Evolutionary conservation across 2,329 filamentous ascomycete genomes (phyloP), one percentile per base, ranked within the genome.

Genomic region (Colletotrichum falcatum): DNA sequence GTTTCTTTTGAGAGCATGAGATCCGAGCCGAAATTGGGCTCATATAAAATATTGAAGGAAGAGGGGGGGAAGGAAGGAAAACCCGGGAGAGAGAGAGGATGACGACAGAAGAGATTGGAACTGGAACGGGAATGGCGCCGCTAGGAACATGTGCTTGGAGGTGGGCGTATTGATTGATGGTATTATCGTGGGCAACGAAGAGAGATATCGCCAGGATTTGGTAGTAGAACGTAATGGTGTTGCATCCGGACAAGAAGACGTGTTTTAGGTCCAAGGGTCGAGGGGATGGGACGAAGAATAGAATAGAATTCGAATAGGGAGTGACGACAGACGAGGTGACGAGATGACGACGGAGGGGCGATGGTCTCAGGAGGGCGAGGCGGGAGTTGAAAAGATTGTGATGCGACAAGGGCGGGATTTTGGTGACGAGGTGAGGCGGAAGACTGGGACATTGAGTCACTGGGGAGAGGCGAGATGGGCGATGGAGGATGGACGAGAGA

Each of bases 21-120:
- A 63, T 70, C 67, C 67, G 67, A 67, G 63, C 67, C 67, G 67
- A 70, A 51, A 70, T 70, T 65, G 65, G 44, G 35, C 42, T 70
- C 67, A 70, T 70, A 51, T 62, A 58, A 58, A 26, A 39, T 42
- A 62, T 39, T 39, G 58, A 33, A 56, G 54, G 14, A 56, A 23
- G n/a, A 54, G 30, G 30, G 30, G 30, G 49, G 30, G 55, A 49
- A 33, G 49, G 51, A 9, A 37, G 18, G 49, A 20, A 26, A 20
- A 33, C n/a, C 11, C 18, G 16, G 28, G 35, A 37, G 5, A 49
- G 33, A 49, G 23, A 26, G 9, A 51, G n/a, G 46, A 44, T 44
- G 20, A 44, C 18, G 48, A 12, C 35, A 23, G 28, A 46, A 44
- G 51, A 37, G 30, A 49, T 56, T 39, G 18, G 20, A 46, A 23